A percentile compares a stretch with the other conserved stretches of the same genome.
phyloP scores from a whole-genome alignment of 2,329 filamentous ascomycete genomes.

The Phoma herbarum region DNA sequence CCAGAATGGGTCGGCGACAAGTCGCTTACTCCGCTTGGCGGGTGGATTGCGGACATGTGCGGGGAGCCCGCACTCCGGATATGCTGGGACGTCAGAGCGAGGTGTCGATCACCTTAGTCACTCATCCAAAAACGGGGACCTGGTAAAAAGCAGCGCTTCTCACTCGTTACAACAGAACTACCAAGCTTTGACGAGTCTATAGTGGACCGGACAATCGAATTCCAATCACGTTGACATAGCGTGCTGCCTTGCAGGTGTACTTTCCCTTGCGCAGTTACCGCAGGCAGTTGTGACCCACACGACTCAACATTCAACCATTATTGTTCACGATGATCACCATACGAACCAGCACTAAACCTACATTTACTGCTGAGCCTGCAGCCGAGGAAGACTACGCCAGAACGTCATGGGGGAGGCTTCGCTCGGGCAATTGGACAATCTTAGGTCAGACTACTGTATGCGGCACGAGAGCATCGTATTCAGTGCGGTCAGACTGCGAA shows the following conservation, averaged over 20 bases:
- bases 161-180: slow-evolving; percentile 2
- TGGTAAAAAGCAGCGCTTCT: not conserved
- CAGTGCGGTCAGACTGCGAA: not conserved
- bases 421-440: slow-evolving; percentile 1
- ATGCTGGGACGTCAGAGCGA: not conserved
- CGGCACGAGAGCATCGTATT: slow-evolving; percentile 3
- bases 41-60: slow-evolving; percentile 16
- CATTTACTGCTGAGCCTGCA: not conserved
- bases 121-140: not conserved
- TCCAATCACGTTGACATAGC: not conserved
- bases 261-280: slow-evolving; percentile 6
- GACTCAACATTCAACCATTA: slow-evolving; percentile 3
- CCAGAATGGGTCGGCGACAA: not conserved
- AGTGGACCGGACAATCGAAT: not conserved
- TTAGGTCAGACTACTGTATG: slow-evolving; percentile 6
- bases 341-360: not conserved
- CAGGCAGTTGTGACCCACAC: not conserved
- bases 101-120: slow-evolving; percentile 9
- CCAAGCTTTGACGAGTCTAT: slow-evolving; percentile 11
- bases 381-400: not conserved
- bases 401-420: slow-evolving; percentile 5
- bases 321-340: slow-evolving; percentile 3
- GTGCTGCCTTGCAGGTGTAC: not conserved
- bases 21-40: slow-evolving; percentile 6
- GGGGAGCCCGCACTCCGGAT: slow-evolving; percentile 14